These are phyloP conservation scores for Chenopodium formosanum DNA, from an alignment of 148 eudicot species.

Conservation along the genomic window DNA sequence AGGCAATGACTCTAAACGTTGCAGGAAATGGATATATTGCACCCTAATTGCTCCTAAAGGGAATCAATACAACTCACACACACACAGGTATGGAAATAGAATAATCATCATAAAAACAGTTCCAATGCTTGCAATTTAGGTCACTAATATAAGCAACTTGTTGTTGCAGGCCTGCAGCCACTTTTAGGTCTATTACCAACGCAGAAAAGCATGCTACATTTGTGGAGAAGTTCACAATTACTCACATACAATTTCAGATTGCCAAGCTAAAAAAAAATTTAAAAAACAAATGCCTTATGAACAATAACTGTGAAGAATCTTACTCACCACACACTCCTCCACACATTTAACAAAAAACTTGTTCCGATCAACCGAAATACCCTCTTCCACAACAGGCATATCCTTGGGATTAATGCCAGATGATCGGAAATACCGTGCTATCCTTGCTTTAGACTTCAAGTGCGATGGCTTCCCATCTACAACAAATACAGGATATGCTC, in stretches of 20 bases:
- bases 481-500: conserved; percentile 95
- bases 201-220: neutral
- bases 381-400: conserved; percentile 53
- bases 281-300: neutral
- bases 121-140: neutral
- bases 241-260: neutral
- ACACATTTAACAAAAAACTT: conserved; percentile 57
- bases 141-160: no score
- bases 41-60: conserved; percentile 2
- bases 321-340: conserved; percentile 74
- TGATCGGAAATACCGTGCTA: conserved; percentile 54
- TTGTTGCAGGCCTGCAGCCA: no score
- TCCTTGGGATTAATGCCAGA: conserved; percentile 60
- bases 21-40: neutral
- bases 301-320: neutral
- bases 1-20: neutral
- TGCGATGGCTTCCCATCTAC: conserved; percentile 86
- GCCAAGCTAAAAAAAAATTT: neutral
- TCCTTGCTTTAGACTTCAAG: conserved; percentile 79
- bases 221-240: neutral
- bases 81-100: neutral
- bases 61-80: neutral
- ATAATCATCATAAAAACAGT: no score
- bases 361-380: conserved; percentile 72
- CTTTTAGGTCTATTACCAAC: neutral